Percentiles rank a stretch among this genome's conserved stretches.
These are phyloP conservation scores for Kitagawia praeruptora DNA, from an alignment of 129 eudicot genomes.

Conservation along the genomic window DNA sequence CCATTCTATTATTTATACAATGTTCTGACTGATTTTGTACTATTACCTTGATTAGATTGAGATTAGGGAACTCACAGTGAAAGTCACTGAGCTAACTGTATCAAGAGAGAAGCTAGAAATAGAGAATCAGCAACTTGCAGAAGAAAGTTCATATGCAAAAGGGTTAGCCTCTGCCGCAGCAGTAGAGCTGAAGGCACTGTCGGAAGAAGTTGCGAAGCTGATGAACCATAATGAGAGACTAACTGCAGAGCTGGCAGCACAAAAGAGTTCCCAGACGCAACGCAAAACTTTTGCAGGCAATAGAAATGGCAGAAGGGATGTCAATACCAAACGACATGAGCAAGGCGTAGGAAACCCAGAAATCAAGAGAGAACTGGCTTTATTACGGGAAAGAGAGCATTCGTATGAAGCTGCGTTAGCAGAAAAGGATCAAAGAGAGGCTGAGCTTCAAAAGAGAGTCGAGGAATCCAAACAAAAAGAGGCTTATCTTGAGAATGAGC, in stretches of 20 bases:
- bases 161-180: conserved; percentile 99
- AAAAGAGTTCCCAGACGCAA: conserved; percentile 52
- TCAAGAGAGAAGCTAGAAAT: conserved; percentile 60
- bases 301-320: conserved; percentile 59
- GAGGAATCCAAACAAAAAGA: conserved; percentile 89
- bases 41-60: conserved; percentile 15
- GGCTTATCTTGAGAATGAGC: conserved; percentile 90
- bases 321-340: conserved; percentile 48
- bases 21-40: background rate
- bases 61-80: conserved; percentile 58
- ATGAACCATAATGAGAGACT: conserved; percentile 87
- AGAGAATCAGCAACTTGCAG: conserved; percentile 75
- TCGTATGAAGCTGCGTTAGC: conserved; percentile 63
- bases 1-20: background rate
- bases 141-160: conserved; percentile 93
- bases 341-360: conserved; percentile 40
- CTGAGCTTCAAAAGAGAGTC: conserved; percentile 51
- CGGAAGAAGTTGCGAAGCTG: conserved; percentile 93
- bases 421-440: conserved; percentile 66
- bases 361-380: conserved; percentile 65
- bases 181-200: conserved; percentile 82
- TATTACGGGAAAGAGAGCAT: conserved; percentile 69
- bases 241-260: conserved; percentile 51
- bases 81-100: conserved; percentile 44
- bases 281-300: conserved; percentile 33